These are phyloP conservation scores for Polyrhizophydium stewartii DNA, from an alignment of 371 early-diverging fungal species.

Conservation along the genomic window DNA sequence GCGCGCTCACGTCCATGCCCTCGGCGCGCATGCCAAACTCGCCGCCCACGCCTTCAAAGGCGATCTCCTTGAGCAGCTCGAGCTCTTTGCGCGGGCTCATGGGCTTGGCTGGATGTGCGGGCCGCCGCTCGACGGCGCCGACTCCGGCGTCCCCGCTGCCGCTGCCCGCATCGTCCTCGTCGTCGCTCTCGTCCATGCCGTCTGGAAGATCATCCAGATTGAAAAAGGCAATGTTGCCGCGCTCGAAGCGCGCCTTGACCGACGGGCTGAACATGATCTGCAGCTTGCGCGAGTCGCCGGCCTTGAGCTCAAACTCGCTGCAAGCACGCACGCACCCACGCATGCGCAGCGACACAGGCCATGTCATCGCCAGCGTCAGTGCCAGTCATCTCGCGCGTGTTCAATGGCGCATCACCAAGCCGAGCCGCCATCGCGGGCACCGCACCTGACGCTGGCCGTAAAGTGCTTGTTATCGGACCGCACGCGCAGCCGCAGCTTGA, in stretches of 20 bases:
- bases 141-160: background rate
- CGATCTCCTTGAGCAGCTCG: slow-evolving; percentile 21
- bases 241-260: slow-evolving; percentile 2
- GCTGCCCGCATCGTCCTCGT: background rate
- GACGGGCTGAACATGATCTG: slow-evolving; percentile 30
- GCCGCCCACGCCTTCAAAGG: slow-evolving; percentile 30
- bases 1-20: slow-evolving; percentile 5
- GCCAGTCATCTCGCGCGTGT: background rate
- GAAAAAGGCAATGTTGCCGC: slow-evolving; percentile 22
- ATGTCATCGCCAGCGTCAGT: background rate
- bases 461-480: slow-evolving; percentile 22
- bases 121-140: background rate
- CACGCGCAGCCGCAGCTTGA: slow-evolving; percentile 22
- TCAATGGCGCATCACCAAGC: background rate
- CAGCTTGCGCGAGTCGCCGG: slow-evolving; percentile 21
- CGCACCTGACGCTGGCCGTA: slow-evolving; percentile 17
- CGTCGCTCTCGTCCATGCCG: slow-evolving; percentile 8
- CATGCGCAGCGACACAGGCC: background rate
- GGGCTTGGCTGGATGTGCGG: slow-evolving; percentile 7
- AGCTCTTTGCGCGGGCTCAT: slow-evolving; percentile 17
- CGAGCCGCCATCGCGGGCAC: background rate
- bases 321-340: slow-evolving; percentile 3
- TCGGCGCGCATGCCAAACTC: slow-evolving; percentile 21
- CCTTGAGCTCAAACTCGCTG: slow-evolving; percentile 22
- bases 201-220: slow-evolving; percentile 27